Conservation (phyloP, 2,329 filamentous ascomycete species). For the Tolypocladium inflatum region DNA sequence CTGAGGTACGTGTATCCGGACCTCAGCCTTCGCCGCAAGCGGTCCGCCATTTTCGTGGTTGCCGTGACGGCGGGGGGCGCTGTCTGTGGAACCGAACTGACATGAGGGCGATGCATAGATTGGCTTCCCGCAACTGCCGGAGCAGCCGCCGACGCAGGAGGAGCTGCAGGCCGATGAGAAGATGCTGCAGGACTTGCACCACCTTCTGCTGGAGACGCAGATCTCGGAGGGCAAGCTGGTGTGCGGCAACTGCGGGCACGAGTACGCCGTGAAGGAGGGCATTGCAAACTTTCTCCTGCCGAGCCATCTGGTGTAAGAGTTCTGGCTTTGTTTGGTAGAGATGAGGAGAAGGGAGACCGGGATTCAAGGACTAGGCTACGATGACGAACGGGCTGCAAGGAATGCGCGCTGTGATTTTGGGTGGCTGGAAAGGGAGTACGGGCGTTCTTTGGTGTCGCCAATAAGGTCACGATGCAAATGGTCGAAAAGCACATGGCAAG, state of each 20-base stretch:
- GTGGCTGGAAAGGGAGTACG: background rate
- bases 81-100: background rate
- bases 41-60: background rate
- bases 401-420: background rate
- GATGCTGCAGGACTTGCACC: constrained; percentile 68
- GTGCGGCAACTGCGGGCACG: constrained; percentile 85
- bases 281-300: constrained; percentile 95
- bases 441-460: background rate
- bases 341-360: background rate
- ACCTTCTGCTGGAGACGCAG: constrained; percentile 78
- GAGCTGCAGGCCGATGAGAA: constrained; percentile 57
- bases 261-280: constrained; percentile 90
- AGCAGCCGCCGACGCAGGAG: constrained; percentile 51
- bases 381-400: background rate
- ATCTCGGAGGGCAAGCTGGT: constrained; percentile 82
- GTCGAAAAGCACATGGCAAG: background rate
- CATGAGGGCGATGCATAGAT: constrained; percentile 40
- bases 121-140: constrained; percentile 66
- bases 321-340: background rate
- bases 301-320: constrained; percentile 66
- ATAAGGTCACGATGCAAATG: background rate
- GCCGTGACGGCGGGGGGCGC: background rate
- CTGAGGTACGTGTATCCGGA: constrained; percentile 51
- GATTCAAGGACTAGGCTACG: background rate
- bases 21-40: background rate